Evolutionary conservation across 1,284 basidiomycete species (phyloP).

Genomic region (Pseudozyma sp.): DNA sequence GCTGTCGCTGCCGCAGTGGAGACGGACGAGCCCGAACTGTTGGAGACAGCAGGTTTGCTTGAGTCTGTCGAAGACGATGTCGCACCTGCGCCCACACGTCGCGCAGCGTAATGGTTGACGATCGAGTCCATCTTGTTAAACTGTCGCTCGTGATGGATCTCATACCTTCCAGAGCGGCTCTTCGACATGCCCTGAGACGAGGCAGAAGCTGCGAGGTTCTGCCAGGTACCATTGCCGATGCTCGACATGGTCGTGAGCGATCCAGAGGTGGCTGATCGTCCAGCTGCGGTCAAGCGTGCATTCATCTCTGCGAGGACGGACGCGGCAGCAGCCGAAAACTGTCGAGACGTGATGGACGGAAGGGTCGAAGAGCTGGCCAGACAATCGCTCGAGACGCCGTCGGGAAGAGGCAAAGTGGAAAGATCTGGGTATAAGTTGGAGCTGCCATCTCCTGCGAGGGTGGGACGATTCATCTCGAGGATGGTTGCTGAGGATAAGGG

Average conservation of each 20-base stretch:
- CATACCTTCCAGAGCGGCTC: conserved; percentile 42
- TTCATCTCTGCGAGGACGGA: conserved; percentile 58
- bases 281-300: conserved; percentile 46
- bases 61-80: background rate
- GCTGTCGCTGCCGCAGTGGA: background rate
- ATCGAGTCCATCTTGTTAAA: conserved; percentile 60
- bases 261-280: conserved; percentile 28
- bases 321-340: conserved; percentile 47
- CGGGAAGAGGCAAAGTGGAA: conserved; percentile 16
- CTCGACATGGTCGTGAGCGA: conserved; percentile 39
- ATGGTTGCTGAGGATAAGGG: conserved; percentile 36
- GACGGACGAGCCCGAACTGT: background rate
- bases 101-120: conserved; percentile 54
- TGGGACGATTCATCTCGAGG: conserved; percentile 25
- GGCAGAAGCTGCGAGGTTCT: conserved; percentile 19
- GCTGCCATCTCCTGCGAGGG: background rate
- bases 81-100: conserved; percentile 21
- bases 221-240: conserved; percentile 29
- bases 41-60: conserved; percentile 1
- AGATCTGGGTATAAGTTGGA: conserved; percentile 43
- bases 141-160: conserved; percentile 47
- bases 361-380: conserved; percentile 38
- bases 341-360: conserved; percentile 41
- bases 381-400: conserved; percentile 26
- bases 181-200: conserved; percentile 38